Evolutionary conservation across 495 filamentous ascomycete genomes (phyloP), one percentile per base, ranked within the genome.

Genomic region (Penicillium canescens): DNA sequence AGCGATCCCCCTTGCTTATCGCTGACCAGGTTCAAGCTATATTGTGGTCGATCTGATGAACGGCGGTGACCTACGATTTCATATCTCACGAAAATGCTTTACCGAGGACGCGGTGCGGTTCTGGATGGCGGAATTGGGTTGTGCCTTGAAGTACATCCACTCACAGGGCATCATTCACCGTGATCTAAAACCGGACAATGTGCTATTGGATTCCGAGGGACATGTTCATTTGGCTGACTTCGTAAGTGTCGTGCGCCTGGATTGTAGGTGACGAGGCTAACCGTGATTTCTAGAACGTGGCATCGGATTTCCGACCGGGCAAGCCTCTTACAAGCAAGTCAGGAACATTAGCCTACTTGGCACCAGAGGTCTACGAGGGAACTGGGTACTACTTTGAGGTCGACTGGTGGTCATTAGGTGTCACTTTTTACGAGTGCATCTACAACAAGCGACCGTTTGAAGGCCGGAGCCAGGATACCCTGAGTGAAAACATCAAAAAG

Each of bases 401-500:
- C 11, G 94, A 98, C 71, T 98, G 94, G 94, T 98, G 94, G 94
- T 96, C 93, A 12, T 68, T 98, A 21, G 94, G 94, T 31, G 94
- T 98, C 41, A 84, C 93, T 3, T 96, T 98, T 69, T 98, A 96
- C 71, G 94, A 98, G 72, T 97, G 94, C 79, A 96, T 98, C 42
- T 98, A 97, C 74, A 97, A 94, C 72, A 98, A 95, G 94, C 83
- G 94, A 62, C 94, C 94, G 9, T 98, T 98, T 57, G 87, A 94
- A 61, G 91, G 90, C 23, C 90, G 88, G 59, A 90, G 84, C 34
- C 90, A 96, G 59, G 85, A 92, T 24, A 80, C 81, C 6, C 75
- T 98, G 43, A 87, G 87, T 52, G 85, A 84, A 50, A 84, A 89
- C 59, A 96, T 98, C 68, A 82, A 86, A 56, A 90, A 84, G 69